These are phyloP conservation scores for Leucoagaricus sp. DNA, from an alignment of 1,284 basidiomycete genomes.

Conservation along the genomic window DNA sequence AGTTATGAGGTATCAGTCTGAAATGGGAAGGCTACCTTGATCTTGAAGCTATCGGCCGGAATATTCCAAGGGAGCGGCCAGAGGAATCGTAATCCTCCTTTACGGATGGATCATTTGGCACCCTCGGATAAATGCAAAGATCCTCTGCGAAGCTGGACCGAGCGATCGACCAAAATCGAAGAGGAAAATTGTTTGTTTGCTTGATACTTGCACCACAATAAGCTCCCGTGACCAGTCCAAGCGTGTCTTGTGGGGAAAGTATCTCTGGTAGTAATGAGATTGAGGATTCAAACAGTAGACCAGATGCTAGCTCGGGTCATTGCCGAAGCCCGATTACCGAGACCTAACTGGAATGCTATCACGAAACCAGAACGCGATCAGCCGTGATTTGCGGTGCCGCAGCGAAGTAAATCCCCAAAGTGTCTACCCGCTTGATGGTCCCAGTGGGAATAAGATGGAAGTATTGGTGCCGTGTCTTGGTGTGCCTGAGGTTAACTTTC, in stretches of 20 bases:
- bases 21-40: background rate
- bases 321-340: background rate
- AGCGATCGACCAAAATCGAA: no score
- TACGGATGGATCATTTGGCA: no score
- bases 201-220: no score
- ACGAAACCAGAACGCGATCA: background rate
- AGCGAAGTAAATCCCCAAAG: background rate
- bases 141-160: no score
- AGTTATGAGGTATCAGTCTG: background rate
- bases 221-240: no score
- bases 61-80: background rate
- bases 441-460: background rate
- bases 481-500: slow-evolving; percentile 1
- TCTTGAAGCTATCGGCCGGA: background rate
- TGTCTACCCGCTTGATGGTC: background rate
- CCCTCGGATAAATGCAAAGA: no score
- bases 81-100: no score
- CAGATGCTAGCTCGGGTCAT: background rate
- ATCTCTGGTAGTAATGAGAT: no score
- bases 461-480: background rate
- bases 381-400: background rate
- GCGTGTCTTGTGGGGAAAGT: no score
- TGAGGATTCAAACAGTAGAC: background rate
- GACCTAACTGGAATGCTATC: background rate
- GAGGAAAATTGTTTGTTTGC: no score